Conservation (phyloP, 768 basidiomycete genomes). For the Macrolepiota dolichaula region DNA sequence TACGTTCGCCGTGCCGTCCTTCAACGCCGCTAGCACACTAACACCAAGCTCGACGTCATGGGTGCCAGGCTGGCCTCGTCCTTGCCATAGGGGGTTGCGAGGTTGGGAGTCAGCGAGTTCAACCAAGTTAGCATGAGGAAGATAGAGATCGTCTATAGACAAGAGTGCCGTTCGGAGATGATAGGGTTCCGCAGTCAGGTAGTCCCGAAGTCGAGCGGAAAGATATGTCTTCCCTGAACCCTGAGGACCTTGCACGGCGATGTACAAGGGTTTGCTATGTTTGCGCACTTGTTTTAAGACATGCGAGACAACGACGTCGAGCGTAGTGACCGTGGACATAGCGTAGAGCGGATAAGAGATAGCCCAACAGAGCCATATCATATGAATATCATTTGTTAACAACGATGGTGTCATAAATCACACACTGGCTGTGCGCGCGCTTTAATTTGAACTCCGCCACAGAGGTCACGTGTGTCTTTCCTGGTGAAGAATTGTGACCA, state of each 20-base stretch:
- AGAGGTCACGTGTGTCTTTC: not conserved
- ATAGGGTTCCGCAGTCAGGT: slow-evolving; percentile 41
- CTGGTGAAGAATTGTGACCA: not conserved
- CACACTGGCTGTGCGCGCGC: not conserved
- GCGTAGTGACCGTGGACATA: slow-evolving; percentile 24
- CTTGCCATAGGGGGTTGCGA: slow-evolving; percentile 64
- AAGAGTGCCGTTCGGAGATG: slow-evolving; percentile 57
- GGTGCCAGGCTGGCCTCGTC: slow-evolving; percentile 92
- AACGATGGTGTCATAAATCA: not conserved
- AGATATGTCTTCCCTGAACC: slow-evolving; percentile 91
- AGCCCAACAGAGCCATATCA: not conserved
- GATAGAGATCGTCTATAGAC: slow-evolving; percentile 86
- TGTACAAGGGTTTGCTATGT: slow-evolving; percentile 58
- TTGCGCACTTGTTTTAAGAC: slow-evolving; percentile 24
- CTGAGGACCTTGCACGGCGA: slow-evolving; percentile 91
- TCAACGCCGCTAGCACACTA: slow-evolving; percentile 47
- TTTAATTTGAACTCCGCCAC: not conserved
- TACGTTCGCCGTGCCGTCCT: slow-evolving; percentile 39
- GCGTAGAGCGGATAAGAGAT: not conserved
- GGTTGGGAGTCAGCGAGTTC: slow-evolving; percentile 53
- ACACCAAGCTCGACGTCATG: slow-evolving; percentile 76
- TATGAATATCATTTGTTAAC: not conserved
- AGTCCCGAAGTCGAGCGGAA: slow-evolving; percentile 49
- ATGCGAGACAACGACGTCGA: slow-evolving; percentile 29
- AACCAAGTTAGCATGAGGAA: slow-evolving; percentile 60